Evolutionary conservation across 176 grass and related monocot genomes (phyloP).

Genomic region (Zoysia japonica): DNA sequence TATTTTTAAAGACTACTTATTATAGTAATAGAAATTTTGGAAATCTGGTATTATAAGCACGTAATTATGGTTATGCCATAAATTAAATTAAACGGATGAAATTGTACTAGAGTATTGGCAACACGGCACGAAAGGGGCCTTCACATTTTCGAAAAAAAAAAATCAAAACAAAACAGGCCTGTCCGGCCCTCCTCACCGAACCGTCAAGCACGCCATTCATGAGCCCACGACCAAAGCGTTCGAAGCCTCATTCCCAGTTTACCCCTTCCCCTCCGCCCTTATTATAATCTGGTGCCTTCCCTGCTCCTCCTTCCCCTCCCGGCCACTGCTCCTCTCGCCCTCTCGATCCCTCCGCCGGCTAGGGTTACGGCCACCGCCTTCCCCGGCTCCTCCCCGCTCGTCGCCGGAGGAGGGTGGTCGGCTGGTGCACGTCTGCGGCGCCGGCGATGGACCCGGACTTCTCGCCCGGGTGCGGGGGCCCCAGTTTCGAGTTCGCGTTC

Average conservation of each 20-base stretch:
- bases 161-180: no score
- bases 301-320: constrained; percentile 23
- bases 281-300: constrained; percentile 13
- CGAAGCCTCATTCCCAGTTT: neutral
- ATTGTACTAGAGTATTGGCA: neutral
- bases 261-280: neutral
- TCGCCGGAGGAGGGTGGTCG: constrained; percentile 24
- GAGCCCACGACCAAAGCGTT: constrained; percentile 4
- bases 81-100: no score
- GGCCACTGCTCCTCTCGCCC: constrained; percentile 12
- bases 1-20: no score
- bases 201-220: constrained; percentile 20
- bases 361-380: constrained; percentile 43
- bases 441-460: constrained; percentile 74
- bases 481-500: constrained; percentile 83
- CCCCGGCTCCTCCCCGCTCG: neutral
- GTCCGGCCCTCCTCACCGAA: neutral
- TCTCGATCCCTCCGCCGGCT: constrained; percentile 40
- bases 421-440: neutral
- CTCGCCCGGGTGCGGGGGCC: constrained; percentile 49
- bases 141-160: no score
- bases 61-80: no score
- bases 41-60: no score
- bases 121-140: neutral
- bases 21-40: no score